These are phyloP conservation scores for Iberis amara DNA, from an alignment of 441 rosid species.

Conservation along the genomic window DNA sequence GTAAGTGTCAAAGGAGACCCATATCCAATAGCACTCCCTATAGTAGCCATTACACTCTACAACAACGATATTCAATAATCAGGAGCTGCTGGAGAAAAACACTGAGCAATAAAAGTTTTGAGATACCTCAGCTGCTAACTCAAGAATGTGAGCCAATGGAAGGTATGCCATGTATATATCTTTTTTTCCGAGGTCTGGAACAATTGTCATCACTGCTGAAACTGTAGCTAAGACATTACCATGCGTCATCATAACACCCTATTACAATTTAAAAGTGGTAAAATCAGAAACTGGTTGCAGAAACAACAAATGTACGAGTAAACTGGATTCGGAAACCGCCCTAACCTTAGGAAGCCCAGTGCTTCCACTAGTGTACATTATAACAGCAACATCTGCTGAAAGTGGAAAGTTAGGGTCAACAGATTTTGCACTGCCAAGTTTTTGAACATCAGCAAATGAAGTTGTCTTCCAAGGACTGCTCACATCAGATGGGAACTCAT, in stretches of 20 bases:
- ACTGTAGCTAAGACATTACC: conserved; percentile 86
- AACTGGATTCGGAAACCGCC: conserved; percentile 15
- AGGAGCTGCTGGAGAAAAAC: conserved; percentile 7
- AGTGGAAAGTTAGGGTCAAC: conserved; percentile 65
- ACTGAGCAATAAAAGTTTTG: conserved; percentile 6
- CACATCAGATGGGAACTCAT: conserved; percentile 56
- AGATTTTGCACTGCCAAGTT: conserved; percentile 64
- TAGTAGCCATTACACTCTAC: conserved; percentile 73
- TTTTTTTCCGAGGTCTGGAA: conserved; percentile 74
- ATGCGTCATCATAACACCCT: conserved; percentile 99
- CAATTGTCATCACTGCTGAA: conserved; percentile 88
- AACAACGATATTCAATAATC: conserved; percentile 16
- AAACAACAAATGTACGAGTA: conserved; percentile 5
- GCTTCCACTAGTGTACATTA: conserved; percentile 99
- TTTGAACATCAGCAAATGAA: conserved; percentile 62
- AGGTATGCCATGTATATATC: conserved; percentile 87
- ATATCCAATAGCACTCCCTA: conserved; percentile 91
- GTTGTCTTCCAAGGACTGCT: conserved; percentile 53
- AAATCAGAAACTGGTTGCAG: neutral
- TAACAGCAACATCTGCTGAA: conserved; percentile 76
- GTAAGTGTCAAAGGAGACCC: conserved; percentile 95
- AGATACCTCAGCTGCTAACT: conserved; percentile 89
- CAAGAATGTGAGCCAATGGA: conserved; percentile 95
- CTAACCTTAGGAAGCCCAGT: conserved; percentile 93
- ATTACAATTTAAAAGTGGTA: conserved; percentile 25